Evolutionary conservation across 306 rosid genomes (phyloP).

Genomic region (Hippophae gyantsensis): DNA sequence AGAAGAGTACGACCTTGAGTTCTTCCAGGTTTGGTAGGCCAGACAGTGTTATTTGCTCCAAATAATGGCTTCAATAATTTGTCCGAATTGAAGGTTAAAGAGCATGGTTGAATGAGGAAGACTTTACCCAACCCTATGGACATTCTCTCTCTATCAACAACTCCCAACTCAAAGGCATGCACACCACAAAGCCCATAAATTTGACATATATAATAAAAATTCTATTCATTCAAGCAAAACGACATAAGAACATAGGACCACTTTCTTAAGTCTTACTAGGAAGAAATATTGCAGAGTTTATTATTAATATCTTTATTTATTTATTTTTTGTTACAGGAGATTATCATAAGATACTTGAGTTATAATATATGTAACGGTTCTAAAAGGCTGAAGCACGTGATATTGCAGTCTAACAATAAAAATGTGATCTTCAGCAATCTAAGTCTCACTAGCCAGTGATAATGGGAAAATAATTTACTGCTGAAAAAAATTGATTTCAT

Average conservation of each 20-base stretch:
- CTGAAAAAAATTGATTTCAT: neutral
- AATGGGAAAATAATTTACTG: neutral
- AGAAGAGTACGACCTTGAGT: slow-evolving; percentile 17
- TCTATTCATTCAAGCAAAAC: slow-evolving; percentile 15
- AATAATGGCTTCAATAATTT: slow-evolving; percentile 16
- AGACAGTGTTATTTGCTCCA: slow-evolving; percentile 15
- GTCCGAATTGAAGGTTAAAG: slow-evolving; percentile 20
- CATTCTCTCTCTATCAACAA: slow-evolving; percentile 33
- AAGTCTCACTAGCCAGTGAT: no score
- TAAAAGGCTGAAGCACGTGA: no score
- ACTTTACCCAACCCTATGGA: slow-evolving; percentile 43
- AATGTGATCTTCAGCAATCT: no score
- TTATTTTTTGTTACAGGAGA: neutral
- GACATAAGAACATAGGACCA: slow-evolving; percentile 29
- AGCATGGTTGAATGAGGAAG: slow-evolving; percentile 38
- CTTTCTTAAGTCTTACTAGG: slow-evolving; percentile 22
- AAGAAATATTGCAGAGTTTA: slow-evolving; percentile 26
- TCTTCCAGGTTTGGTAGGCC: slow-evolving; percentile 23
- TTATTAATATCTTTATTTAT: neutral
- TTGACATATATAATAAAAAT: slow-evolving; percentile 15
- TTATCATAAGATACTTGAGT: neutral
- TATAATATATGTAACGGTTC: no score
- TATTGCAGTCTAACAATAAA: no score
- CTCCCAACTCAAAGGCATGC: slow-evolving; percentile 4
- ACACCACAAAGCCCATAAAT: slow-evolving; percentile 22